phyloP scores from a whole-genome alignment of 768 basidiomycete genomes.

The Xerocomus spinulosus region DNA sequence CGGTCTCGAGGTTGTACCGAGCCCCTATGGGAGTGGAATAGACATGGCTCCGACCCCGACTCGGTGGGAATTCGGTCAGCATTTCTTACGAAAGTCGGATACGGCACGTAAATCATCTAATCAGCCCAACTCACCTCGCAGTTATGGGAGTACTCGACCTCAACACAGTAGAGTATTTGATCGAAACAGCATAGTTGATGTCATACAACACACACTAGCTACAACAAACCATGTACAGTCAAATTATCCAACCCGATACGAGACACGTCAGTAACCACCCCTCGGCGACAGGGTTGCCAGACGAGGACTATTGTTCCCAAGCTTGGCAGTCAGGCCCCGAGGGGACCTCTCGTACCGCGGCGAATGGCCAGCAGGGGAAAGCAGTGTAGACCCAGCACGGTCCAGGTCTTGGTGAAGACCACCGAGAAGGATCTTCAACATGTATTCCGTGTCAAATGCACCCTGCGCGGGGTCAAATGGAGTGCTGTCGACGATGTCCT shows the following conservation, averaged over 20 bases:
- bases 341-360: conserved; percentile 12
- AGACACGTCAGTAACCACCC: conserved; percentile 9
- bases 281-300: conserved; percentile 7
- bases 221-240: too few species aligned
- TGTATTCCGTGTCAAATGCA: conserved; percentile 32
- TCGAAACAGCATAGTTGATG: background rate
- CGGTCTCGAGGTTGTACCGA: too few species aligned
- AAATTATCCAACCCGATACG: background rate
- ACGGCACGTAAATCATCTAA: background rate
- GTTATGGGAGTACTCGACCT: too few species aligned
- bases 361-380: conserved; percentile 2
- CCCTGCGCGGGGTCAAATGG: conserved; percentile 32
- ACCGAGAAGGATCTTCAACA: conserved; percentile 33
- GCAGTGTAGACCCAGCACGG: conserved; percentile 6
- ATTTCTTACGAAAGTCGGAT: background rate
- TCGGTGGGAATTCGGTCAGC: background rate
- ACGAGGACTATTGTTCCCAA: conserved; percentile 12
- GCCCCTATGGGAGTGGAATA: too few species aligned
- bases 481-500: conserved; percentile 48
- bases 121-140: background rate
- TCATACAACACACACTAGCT: background rate
- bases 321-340: conserved; percentile 5
- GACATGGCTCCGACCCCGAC: too few species aligned
- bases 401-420: conserved; percentile 20
- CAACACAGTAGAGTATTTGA: background rate